phyloP scores from a whole-genome alignment of 2,329 filamentous ascomycete species.

The Cytospora mali region DNA sequence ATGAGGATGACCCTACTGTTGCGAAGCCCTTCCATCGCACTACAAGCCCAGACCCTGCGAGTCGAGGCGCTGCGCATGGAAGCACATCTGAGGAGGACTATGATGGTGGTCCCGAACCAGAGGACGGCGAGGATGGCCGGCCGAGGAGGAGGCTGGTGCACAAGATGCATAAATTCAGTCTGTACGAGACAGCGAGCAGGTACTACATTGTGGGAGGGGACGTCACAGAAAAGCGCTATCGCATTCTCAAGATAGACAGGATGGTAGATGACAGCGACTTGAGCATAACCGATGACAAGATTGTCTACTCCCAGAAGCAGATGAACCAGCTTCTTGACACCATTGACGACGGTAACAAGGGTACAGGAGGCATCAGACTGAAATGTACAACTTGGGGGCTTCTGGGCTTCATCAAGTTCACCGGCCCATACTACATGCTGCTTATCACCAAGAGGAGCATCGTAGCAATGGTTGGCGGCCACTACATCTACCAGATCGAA shows the following conservation, averaged over 20 bases:
- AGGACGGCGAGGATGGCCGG: slow-evolving; percentile 37
- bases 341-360: slow-evolving; percentile 93
- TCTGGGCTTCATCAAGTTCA: slow-evolving; percentile 94
- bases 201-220: slow-evolving; percentile 96
- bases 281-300: slow-evolving; percentile 89
- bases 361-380: slow-evolving; percentile 84
- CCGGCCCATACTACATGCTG: slow-evolving; percentile 95
- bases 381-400: slow-evolving; percentile 92
- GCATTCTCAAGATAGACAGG: slow-evolving; percentile 92
- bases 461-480: slow-evolving; percentile 92
- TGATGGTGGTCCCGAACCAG: slow-evolving; percentile 32
- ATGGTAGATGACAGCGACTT: slow-evolving; percentile 79
- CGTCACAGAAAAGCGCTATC: slow-evolving; percentile 83
- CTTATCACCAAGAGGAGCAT: slow-evolving; percentile 95
- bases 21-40: slow-evolving; percentile 61
- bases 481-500: slow-evolving; percentile 94
- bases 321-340: slow-evolving; percentile 92
- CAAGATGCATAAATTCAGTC: slow-evolving; percentile 94
- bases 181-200: slow-evolving; percentile 91
- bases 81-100: slow-evolving; percentile 31
- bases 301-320: slow-evolving; percentile 87
- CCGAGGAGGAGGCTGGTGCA: slow-evolving; percentile 46
- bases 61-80: slow-evolving; percentile 33
- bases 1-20: slow-evolving; percentile 61
- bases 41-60: slow-evolving; percentile 52